These are phyloP conservation scores for Raphidocelis subcapitata DNA, from an alignment of 139 green algal genomes.

Conservation along the genomic window DNA sequence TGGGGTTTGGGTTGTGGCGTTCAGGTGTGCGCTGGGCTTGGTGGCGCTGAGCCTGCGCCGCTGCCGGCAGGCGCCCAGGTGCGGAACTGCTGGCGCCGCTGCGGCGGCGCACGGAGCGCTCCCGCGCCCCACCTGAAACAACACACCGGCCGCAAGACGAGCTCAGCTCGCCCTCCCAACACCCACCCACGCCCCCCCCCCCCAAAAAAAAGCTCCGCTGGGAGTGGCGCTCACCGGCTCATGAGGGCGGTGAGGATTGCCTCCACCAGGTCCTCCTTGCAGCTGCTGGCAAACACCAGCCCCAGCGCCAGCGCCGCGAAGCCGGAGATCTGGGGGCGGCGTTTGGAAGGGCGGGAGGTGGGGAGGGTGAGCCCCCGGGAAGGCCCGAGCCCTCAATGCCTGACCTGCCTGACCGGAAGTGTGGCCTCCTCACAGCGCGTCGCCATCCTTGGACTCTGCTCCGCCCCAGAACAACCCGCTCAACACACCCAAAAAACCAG, in stretches of 20 bases:
- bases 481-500: too few relatives aligned
- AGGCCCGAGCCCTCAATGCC: too few relatives aligned
- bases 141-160: too few relatives aligned
- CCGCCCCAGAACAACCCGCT: too few relatives aligned
- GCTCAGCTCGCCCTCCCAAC: neutral
- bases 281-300: conserved; percentile 81
- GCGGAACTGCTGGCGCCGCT: too few relatives aligned
- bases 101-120: too few relatives aligned
- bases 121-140: too few relatives aligned
- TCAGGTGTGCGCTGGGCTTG: neutral
- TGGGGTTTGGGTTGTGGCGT: neutral
- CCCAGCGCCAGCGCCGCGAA: conserved; percentile 90
- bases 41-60: neutral
- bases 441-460: too few relatives aligned
- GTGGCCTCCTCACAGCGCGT: too few relatives aligned
- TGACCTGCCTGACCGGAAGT: too few relatives aligned
- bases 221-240: conserved; percentile 10
- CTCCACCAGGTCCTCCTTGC: conserved; percentile 70
- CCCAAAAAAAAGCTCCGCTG: neutral
- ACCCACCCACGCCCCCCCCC: neutral
- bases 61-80: neutral
- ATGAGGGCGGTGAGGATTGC: conserved; percentile 56
- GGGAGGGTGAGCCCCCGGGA: too few relatives aligned
- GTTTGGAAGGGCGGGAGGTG: too few relatives aligned
- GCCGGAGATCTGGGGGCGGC: conserved; percentile 30